These are phyloP conservation scores for Golubevia pallescens DNA, from an alignment of 1,284 basidiomycete genomes.

Conservation along the genomic window DNA sequence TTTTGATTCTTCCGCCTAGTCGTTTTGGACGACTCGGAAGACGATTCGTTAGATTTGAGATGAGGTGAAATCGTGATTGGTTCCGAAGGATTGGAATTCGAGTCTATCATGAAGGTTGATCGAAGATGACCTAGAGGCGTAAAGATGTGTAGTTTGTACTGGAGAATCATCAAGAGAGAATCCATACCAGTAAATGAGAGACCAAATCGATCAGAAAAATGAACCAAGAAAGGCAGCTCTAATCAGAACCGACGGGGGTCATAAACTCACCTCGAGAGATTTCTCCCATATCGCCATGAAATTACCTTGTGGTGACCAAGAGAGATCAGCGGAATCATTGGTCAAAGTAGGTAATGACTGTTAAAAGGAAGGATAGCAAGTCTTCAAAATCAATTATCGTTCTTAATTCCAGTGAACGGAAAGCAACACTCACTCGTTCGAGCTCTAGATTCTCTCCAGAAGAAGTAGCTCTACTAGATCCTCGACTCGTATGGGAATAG, in stretches of 20 bases:
- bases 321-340: conserved; percentile 75
- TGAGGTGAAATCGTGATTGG: conserved; percentile 63
- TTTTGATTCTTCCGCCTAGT: neutral
- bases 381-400: neutral
- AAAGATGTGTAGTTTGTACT: conserved; percentile 82
- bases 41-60: neutral
- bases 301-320: conserved; percentile 80
- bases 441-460: conserved; percentile 66
- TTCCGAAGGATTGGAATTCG: conserved; percentile 58
- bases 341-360: conserved; percentile 84
- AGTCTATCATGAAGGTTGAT: conserved; percentile 70
- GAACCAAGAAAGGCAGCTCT: conserved; percentile 1
- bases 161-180: conserved; percentile 13
- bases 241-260: too few species aligned
- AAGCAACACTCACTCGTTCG: conserved; percentile 71
- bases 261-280: conserved; percentile 73
- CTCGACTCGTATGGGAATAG: conserved; percentile 65
- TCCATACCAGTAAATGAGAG: too few species aligned
- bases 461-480: too few species aligned
- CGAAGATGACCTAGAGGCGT: conserved; percentile 76
- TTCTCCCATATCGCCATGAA: conserved; percentile 83
- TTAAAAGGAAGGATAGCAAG: conserved; percentile 7
- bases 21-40: neutral
- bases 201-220: neutral
- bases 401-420: conserved; percentile 1